These are phyloP conservation scores for Cladorrhinum sp. DNA, from an alignment of 2,329 filamentous ascomycete species.

Conservation along the genomic window DNA sequence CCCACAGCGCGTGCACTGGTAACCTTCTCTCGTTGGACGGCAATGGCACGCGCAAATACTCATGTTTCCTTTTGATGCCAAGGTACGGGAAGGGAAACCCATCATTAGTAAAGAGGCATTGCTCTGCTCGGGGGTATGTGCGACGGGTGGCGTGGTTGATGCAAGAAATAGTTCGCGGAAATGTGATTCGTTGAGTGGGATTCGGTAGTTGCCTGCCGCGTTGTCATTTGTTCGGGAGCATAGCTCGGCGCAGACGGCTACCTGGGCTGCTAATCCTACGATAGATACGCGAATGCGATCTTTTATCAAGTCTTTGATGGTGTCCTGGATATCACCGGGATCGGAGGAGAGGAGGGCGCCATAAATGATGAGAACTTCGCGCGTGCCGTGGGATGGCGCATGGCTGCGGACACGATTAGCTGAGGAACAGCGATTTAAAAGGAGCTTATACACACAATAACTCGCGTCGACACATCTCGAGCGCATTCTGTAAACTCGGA, in stretches of 20 bases:
- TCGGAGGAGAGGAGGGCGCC: constrained; percentile 88
- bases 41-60: constrained; percentile 92
- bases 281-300: constrained; percentile 86
- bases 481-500: constrained; percentile 85
- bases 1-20: constrained; percentile 83
- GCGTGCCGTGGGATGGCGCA: constrained; percentile 86
- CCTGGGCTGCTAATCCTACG: constrained; percentile 85
- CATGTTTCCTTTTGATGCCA: constrained; percentile 62
- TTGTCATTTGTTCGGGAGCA: constrained; percentile 84
- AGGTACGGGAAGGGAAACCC: constrained; percentile 88
- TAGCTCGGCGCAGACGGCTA: constrained; percentile 88
- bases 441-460: constrained; percentile 61
- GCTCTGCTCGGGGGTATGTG: constrained; percentile 56
- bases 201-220: constrained; percentile 71
- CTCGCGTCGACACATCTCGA: constrained; percentile 90
- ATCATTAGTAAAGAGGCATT: constrained; percentile 80
- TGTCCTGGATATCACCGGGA: constrained; percentile 92
- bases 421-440: not conserved
- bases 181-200: constrained; percentile 83
- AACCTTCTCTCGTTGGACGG: constrained; percentile 76
- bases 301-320: constrained; percentile 71
- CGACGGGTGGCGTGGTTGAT: constrained; percentile 84
- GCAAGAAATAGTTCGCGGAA: constrained; percentile 86
- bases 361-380: constrained; percentile 89
- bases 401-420: constrained; percentile 52